Base-by-base conservation (phyloP, 176 grass and related monocot genomes). In the Triticum monococcum region DNA sequence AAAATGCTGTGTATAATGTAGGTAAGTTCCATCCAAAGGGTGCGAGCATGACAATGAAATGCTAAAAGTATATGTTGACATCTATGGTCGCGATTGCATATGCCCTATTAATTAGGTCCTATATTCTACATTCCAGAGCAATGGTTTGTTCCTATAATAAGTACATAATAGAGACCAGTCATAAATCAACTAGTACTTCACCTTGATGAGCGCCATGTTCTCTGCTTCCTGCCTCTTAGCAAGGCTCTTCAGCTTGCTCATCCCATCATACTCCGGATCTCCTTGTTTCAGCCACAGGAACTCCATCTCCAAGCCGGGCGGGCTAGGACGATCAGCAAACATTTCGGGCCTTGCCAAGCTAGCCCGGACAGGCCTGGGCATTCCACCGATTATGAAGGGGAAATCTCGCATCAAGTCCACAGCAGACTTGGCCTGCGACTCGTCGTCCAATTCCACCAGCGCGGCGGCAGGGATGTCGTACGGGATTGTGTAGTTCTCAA, bases 361-460 rank as follows among this genome's bases (percentile, higher is more conserved):
- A 57, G 89, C 89, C 11, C 48, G 91, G 62, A 93, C 86, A 72
- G 86, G 92, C 86, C 92, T 93, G 18, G 86, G 86, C 92, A 88
- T 91, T 45, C 92, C 92, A 25, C 82, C 72, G 20, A 93, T 89
- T 54, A 93, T 93, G 83, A 93, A 93, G 9, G 89, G 89, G n/a
- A 88, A 93, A 79, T 86, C 76, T 65, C 48, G 69, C 86, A 93
- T 91, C 75, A 86, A 16, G 14, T 83, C 78, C 4, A 93, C 75
- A 20, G 31, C 61, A 12, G 73, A 82, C 86, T 65, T 86, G 10
- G 86, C 86, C 48, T 93, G 89, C 8, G 12, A 31, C 56, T 77
- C 26, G 57, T 88, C 73, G 40, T 89, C 83, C 80, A 91, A 4
- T 50, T 88, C 92, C 52, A 93, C 86, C 68, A 93, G 62, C 0